Base-by-base conservation (phyloP, 257 asterid genomes). In the Catharanthus roseus region DNA sequence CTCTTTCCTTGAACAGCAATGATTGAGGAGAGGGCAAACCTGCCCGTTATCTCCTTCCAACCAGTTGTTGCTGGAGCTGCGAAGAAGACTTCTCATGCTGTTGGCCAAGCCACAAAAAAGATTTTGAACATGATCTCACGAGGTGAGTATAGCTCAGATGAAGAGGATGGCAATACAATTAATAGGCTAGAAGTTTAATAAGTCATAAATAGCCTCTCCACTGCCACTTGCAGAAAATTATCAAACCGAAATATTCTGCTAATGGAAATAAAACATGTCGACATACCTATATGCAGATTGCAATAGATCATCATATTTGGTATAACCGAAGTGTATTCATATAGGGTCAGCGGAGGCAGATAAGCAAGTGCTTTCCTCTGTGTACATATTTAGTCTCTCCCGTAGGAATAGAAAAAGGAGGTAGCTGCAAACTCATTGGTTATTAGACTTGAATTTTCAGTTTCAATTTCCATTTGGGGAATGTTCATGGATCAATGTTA, bases 61-160 rank as follows among this genome's bases (percentile, higher is more conserved):
- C 97, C 98, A 28, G 80, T 89, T 54, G 89, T 93, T 79, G 88
- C 81, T 45, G 96, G 97, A 77, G 98, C 96, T 56, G 97, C 98
- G 62, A 87, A 84, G 86, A 93, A 86, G 82, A 93, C 96, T 60
- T 83, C 96, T 66, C 93, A 66, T 68, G 97, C 82, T 72, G 92
- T 93, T 36, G 86, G 95, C 60, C 88, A 78, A 80, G 97, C 96
- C 69, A 81, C 96, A 9, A 90, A 79, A 85, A 77, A 71, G 68
- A 68, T 92, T 38, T 58, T 93, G 82, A 86, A 82, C 78, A 82
- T 89, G 73, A 87, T 90, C 77, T 88, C 95, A 23, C 73, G 91
- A 70, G 84, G 86, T 19, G 93, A 82, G 81, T 67, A 18, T 51
- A 72, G 65, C 83, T 77, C 85, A 19, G 83, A 34, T 23, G 83